A percentile compares a stretch with the other conserved stretches of the same genome.
phyloP scores from a whole-genome alignment of 2,329 filamentous ascomycete genomes.

The Clonostachys rosea region DNA sequence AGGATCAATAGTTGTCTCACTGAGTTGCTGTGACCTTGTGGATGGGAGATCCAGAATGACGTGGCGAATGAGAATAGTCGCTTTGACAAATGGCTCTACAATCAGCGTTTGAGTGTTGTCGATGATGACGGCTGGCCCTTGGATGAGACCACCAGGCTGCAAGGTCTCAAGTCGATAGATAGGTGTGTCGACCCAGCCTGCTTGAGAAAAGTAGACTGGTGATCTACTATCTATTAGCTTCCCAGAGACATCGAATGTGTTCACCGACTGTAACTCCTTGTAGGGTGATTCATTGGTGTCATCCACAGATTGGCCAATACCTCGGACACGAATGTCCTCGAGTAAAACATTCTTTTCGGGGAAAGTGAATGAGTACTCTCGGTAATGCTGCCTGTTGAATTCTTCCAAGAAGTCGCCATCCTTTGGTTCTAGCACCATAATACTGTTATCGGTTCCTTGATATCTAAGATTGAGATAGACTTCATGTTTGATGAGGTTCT shows the following conservation, averaged over 20 bases:
- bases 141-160: neutral
- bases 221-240: neutral
- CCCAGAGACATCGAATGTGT: neutral
- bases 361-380: conserved; percentile 16
- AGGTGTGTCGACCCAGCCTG: neutral
- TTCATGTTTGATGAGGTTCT: conserved; percentile 23
- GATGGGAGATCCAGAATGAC: conserved; percentile 24
- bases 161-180: neutral
- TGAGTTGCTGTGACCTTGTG: neutral
- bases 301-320: conserved; percentile 1
- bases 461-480: conserved; percentile 42
- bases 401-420: conserved; percentile 24
- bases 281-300: neutral
- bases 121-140: conserved; percentile 43
- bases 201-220: neutral
- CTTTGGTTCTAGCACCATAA: conserved; percentile 35
- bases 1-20: conserved; percentile 51
- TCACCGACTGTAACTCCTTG: too few relatives aligned
- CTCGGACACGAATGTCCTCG: conserved; percentile 27
- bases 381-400: conserved; percentile 30
- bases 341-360: conserved; percentile 23
- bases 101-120: conserved; percentile 72
- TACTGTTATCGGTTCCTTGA: conserved; percentile 41
- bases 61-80: conserved; percentile 23
- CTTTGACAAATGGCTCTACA: conserved; percentile 41